Conservation (phyloP, 352 stramenopile species). For the Pilasporangium apinafurcum region DNA sequence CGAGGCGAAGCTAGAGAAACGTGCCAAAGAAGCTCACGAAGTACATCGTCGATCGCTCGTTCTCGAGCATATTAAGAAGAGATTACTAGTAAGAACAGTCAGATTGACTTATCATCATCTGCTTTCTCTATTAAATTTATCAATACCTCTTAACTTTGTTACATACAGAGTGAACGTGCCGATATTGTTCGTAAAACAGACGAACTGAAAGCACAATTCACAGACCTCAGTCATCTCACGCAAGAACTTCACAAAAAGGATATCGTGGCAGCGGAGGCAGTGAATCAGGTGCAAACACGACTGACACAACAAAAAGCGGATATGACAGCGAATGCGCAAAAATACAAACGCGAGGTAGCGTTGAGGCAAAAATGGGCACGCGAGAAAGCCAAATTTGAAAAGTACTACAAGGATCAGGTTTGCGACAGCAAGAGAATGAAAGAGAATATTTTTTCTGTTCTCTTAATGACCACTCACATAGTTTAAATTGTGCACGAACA, state of each 20-base stretch:
- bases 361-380: conserved; percentile 71
- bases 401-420: conserved; percentile 80
- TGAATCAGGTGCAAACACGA: conserved; percentile 64
- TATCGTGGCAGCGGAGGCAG: conserved; percentile 55
- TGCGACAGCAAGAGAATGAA: too few relatives aligned
- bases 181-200: conserved; percentile 49
- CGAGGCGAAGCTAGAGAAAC: conserved; percentile 51
- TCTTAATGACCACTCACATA: too few relatives aligned
- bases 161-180: conserved; percentile 33
- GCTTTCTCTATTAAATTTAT: neutral
- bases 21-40: conserved; percentile 48
- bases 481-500: too few relatives aligned
- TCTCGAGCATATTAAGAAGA: conserved; percentile 78
- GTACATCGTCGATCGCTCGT: conserved; percentile 59
- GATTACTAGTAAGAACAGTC: conserved; percentile 28
- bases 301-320: conserved; percentile 63
- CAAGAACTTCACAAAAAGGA: conserved; percentile 79
- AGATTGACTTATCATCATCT: too few relatives aligned
- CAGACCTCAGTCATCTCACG: conserved; percentile 53
- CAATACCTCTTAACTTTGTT: too few relatives aligned
- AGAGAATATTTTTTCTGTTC: too few relatives aligned
- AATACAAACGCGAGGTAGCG: conserved; percentile 59
- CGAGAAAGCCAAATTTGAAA: conserved; percentile 82
- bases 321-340: conserved; percentile 50
- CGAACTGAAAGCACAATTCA: conserved; percentile 52